Conservation (phyloP, 2,329 filamentous ascomycete species). For the Aureobasidium melanogenum region DNA sequence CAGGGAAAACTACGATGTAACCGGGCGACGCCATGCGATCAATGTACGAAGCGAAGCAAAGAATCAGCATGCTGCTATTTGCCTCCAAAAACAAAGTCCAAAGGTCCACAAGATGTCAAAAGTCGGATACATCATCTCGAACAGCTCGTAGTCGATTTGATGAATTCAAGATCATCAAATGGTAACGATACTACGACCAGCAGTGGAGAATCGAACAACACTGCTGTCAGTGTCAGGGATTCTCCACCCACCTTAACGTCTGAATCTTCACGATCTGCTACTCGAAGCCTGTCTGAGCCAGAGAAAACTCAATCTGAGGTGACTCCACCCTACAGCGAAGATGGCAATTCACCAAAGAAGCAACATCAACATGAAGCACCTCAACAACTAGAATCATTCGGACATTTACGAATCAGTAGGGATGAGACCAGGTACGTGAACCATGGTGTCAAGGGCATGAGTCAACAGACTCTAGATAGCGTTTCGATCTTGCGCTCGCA, state of each 20-base stretch:
- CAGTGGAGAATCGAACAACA: background rate
- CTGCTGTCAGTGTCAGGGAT: background rate
- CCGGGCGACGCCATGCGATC: conserved; percentile 27
- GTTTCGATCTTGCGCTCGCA: background rate
- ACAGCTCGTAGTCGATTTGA: conserved; percentile 27
- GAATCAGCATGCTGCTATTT: conserved; percentile 24
- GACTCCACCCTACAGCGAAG: conserved; percentile 6
- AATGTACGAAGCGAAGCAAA: conserved; percentile 28
- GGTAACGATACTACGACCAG: background rate
- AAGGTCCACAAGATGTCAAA: conserved; percentile 26
- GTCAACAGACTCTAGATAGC: background rate
- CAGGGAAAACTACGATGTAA: conserved; percentile 30
- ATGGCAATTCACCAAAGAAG: background rate
- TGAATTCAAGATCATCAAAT: conserved; percentile 19
- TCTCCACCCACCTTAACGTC: background rate
- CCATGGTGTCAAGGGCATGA: too few species aligned
- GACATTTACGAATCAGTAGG: conserved; percentile 71
- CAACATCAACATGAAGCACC: conserved; percentile 33
- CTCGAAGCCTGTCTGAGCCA: background rate
- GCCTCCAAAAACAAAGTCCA: conserved; percentile 24
- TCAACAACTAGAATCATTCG: conserved; percentile 56
- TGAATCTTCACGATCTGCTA: background rate
- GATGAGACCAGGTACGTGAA: conserved; percentile 45
- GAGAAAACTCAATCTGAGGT: background rate
- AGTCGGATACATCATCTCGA: conserved; percentile 27